phyloP scores from a whole-genome alignment of 192 early-diverging fungal genomes.

The Coemansia sp. region DNA sequence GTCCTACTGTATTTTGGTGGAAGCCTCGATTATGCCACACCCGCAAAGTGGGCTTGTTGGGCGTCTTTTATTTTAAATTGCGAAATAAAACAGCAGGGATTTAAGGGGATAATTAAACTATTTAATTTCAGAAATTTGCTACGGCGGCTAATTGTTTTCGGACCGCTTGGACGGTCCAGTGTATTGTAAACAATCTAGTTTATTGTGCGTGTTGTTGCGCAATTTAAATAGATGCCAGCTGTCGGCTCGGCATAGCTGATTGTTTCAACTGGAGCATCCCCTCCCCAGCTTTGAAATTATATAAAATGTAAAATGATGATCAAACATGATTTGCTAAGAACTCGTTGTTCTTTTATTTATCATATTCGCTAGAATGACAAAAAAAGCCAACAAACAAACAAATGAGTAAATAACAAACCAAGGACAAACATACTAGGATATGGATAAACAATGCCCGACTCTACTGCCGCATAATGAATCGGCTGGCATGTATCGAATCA shows the following conservation, averaged over 20 bases:
- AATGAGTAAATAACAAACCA: not conserved
- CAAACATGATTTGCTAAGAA: not conserved
- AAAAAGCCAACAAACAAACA: too few relatives aligned
- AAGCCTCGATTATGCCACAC: too few relatives aligned
- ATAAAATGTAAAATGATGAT: not conserved
- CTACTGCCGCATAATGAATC: not conserved
- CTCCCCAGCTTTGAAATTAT: not conserved
- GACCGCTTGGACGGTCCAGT: not conserved
- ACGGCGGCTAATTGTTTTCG: not conserved
- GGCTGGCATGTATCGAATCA: not conserved
- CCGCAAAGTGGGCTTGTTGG: too few relatives aligned
- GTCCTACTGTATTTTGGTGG: too few relatives aligned
- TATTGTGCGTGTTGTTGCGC: not conserved
- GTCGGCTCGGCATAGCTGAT: not conserved
- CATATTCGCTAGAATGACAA: too few relatives aligned
- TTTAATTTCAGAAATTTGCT: not conserved
- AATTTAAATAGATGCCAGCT: not conserved
- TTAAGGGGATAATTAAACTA: not conserved
- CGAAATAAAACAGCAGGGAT: too few relatives aligned
- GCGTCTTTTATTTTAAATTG: too few relatives aligned
- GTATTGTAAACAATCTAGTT: not conserved
- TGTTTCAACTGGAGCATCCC: not conserved
- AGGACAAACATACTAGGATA: too few relatives aligned
- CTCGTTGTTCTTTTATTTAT: too few relatives aligned
- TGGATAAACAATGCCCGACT: not conserved